Evolutionary conservation across 2,329 filamentous ascomycete species (phyloP), one percentile per base, ranked within the genome.

Genomic region (Endocalyx cinctus): DNA sequence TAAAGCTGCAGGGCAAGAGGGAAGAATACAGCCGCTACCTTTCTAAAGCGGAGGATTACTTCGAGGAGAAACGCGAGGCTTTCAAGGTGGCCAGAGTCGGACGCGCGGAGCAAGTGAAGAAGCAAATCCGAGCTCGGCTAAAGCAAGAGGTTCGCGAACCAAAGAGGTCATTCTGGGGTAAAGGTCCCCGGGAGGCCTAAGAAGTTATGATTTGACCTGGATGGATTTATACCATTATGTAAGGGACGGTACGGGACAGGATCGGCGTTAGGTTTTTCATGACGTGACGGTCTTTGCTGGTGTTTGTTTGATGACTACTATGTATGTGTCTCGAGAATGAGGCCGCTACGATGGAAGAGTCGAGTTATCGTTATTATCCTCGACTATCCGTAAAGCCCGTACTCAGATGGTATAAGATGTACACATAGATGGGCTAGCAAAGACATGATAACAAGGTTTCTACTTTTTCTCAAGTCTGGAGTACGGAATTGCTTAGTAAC

Each of bases 1-100:
- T 80, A 31, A 70, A 66, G 50, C 31, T 75, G 19, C 70, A 66
- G 31, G 71, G 72, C 14, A 70, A 67, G 45, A 52, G 47, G 3
- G 60, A 67, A 12, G 69, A 74, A 44, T 59, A 67, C 32, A 50
- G 59, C 4, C 58, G 57, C 3, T 77, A 77, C 40, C 46, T 63
- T 35, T 55, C 51, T 32, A 73, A 72, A 42, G 75, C 74, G 8
- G 60, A 60, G 31, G 41, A 45, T 1, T 67, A 64, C 38, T 42
- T 70, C 32, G 55, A 59, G 14, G 52, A 58, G 35, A 65, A 62
- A 46, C 43, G 54, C 13, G 46, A 50, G 17, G 51, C 48, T 33
- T 50, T 52, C 17, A 53, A 62, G 25, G 43, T 54, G 34, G 44
- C 53, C 20, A 53, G 45, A 33, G 50, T 53, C 26, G 46, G 48